These are phyloP conservation scores for Alternaria consortialis DNA, from an alignment of 2,329 filamentous ascomycete genomes.

Conservation along the genomic window DNA sequence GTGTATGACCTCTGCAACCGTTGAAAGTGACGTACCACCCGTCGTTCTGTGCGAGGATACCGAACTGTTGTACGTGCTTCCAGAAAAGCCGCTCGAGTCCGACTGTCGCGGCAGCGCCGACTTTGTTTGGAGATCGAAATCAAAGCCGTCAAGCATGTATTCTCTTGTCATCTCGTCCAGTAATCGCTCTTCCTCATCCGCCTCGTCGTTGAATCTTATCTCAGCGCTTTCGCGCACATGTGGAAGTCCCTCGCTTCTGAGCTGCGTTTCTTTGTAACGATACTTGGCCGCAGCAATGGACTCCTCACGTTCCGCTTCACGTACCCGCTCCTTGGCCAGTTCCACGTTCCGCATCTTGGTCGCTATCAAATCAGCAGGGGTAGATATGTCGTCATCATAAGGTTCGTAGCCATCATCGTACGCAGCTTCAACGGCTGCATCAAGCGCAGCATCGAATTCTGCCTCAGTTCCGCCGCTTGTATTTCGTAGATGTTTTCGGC, in stretches of 20 bases:
- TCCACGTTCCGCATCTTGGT: constrained; percentile 68
- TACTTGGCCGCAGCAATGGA: constrained; percentile 68
- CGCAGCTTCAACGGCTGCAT: constrained; percentile 94
- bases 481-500: constrained; percentile 74
- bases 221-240: constrained; percentile 51
- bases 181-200: constrained; percentile 61
- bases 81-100: constrained; percentile 81
- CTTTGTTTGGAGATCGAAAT: constrained; percentile 74
- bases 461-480: constrained; percentile 79
- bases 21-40: constrained; percentile 72
- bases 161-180: constrained; percentile 89
- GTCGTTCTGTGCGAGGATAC: constrained; percentile 76
- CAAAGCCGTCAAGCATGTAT: constrained; percentile 83
- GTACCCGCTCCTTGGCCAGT: constrained; percentile 76
- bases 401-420: constrained; percentile 93
- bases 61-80: constrained; percentile 82
- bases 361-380: constrained; percentile 45
- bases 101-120: constrained; percentile 78
- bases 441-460: constrained; percentile 92
- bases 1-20: constrained; percentile 71
- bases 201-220: constrained; percentile 49
- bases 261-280: constrained; percentile 60
- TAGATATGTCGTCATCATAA: constrained; percentile 56
- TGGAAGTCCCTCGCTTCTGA: constrained; percentile 58
- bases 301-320: constrained; percentile 76